A percentile compares a stretch with the other conserved stretches of the same genome.
Conservation (phyloP, 2,329 filamentous ascomycete species). For the Fusarium paranaense region DNA sequence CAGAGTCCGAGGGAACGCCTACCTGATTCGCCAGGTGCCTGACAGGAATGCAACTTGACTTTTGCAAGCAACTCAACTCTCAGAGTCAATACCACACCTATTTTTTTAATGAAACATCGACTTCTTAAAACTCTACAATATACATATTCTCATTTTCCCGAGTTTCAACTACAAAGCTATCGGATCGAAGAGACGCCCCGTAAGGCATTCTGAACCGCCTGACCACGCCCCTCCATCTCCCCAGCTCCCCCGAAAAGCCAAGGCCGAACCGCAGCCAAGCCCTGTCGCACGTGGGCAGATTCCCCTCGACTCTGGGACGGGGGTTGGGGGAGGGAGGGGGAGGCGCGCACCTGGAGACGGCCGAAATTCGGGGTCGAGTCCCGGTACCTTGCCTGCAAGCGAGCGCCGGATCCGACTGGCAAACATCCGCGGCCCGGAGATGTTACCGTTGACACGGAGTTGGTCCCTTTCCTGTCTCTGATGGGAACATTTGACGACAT, state of each 20-base stretch:
- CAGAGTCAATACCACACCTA: not conserved
- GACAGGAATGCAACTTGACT: not conserved
- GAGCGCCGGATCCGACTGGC: constrained; percentile 8
- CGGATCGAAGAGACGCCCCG: not conserved
- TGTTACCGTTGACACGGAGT: constrained; percentile 4
- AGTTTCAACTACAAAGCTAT: not conserved
- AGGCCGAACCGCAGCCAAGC: constrained; percentile 37
- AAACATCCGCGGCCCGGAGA: constrained; percentile 2
- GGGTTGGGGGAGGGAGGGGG: not conserved
- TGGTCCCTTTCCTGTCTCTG: not conserved
- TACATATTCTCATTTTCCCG: not conserved
- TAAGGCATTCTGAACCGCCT: not conserved
- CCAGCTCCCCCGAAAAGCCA: constrained; percentile 10
- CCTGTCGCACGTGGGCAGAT: constrained; percentile 44
- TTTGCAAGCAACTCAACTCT: not conserved
- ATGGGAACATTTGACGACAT: not conserved
- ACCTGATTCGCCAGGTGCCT: not conserved
- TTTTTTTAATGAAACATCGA: not conserved
- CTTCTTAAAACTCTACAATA: not conserved
- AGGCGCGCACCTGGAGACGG: constrained; percentile 2
- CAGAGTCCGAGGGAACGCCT: not conserved
- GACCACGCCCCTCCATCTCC: not conserved
- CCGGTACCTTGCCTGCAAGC: constrained; percentile 5
- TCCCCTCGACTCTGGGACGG: not conserved
- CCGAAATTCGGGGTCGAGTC: constrained; percentile 1